phyloP scores from a whole-genome alignment of 257 asterid genomes.

The Ligustrum vulgare region DNA sequence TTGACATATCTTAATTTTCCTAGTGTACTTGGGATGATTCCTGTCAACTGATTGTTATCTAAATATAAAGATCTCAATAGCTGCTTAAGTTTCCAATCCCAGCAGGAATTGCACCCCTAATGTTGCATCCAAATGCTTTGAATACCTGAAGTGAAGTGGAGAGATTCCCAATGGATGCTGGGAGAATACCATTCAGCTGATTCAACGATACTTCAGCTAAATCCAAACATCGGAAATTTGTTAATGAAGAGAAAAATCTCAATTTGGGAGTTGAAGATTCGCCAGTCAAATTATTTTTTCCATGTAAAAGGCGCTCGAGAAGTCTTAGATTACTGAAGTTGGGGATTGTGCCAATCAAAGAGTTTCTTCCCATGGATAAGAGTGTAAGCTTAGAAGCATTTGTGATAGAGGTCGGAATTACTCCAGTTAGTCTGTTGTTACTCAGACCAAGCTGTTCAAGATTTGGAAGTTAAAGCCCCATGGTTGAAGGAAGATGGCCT shows the following conservation, averaged over 20 bases:
- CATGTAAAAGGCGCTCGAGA: conserved; percentile 10
- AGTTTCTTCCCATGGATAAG: conserved; percentile 4
- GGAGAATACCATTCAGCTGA: conserved; percentile 31
- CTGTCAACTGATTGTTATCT: too few species aligned
- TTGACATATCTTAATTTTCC: too few species aligned
- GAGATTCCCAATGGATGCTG: conserved; percentile 27
- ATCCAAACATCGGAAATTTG: conserved; percentile 28
- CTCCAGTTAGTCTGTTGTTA: conserved; percentile 26
- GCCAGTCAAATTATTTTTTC: conserved; percentile 26
- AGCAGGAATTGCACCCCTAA: conserved; percentile 29
- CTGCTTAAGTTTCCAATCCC: conserved; percentile 13
- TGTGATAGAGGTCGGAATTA: conserved; percentile 22
- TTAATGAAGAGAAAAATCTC: conserved; percentile 26
- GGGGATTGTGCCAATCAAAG: conserved; percentile 26
- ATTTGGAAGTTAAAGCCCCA: conserved; percentile 19
- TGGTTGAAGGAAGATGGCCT: conserved; percentile 26
- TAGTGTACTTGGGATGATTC: too few species aligned
- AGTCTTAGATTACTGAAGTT: conserved; percentile 23
- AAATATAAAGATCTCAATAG: too few species aligned
- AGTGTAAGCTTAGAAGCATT: conserved; percentile 31
- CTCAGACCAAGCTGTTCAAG: neutral
- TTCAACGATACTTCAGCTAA: conserved; percentile 19
- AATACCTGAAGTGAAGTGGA: conserved; percentile 17
- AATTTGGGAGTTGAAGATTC: conserved; percentile 14
- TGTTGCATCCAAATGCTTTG: conserved; percentile 21